Evolutionary conservation across 768 basidiomycete genomes (phyloP).

Genomic region (Russula brevipes): DNA sequence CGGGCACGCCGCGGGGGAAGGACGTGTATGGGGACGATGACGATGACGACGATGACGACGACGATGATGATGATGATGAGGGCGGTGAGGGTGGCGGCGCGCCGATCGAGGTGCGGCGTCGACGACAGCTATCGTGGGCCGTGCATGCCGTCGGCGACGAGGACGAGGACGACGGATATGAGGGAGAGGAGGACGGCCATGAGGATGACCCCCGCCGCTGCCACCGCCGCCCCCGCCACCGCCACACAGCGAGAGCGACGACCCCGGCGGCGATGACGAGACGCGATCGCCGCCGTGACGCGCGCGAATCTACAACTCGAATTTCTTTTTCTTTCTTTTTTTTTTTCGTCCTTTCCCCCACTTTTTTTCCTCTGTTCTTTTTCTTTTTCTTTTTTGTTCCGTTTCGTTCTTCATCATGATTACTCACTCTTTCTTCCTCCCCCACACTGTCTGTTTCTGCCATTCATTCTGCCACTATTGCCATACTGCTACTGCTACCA

Average conservation of each 20-base stretch:
- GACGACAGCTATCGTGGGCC: slow-evolving; percentile 21
- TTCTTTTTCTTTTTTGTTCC: not conserved
- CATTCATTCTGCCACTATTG: not conserved
- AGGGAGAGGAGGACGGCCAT: not conserved
- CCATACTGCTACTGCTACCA: not conserved
- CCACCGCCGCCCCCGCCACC: not conserved
- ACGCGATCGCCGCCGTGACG: not conserved
- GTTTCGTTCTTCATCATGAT: not conserved
- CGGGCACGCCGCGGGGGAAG: not conserved
- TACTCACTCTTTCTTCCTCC: not conserved
- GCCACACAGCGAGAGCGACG: too few relatives aligned
- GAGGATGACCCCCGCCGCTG: not conserved
- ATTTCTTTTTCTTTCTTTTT: not conserved
- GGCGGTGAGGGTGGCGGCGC: slow-evolving; percentile 1
- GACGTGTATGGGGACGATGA: not conserved
- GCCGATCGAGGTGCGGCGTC: slow-evolving; percentile 24
- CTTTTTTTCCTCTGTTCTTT: not conserved
- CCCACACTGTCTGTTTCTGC: not conserved
- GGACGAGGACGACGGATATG: not conserved
- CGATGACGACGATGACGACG: not conserved
- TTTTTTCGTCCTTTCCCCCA: not conserved
- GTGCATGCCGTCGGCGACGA: slow-evolving; percentile 11
- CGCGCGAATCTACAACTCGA: not conserved
- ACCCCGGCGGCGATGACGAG: too few relatives aligned
- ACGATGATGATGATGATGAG: not conserved